Conservation (phyloP, 2,329 filamentous ascomycete species). For the Cladosporium phlei region DNA sequence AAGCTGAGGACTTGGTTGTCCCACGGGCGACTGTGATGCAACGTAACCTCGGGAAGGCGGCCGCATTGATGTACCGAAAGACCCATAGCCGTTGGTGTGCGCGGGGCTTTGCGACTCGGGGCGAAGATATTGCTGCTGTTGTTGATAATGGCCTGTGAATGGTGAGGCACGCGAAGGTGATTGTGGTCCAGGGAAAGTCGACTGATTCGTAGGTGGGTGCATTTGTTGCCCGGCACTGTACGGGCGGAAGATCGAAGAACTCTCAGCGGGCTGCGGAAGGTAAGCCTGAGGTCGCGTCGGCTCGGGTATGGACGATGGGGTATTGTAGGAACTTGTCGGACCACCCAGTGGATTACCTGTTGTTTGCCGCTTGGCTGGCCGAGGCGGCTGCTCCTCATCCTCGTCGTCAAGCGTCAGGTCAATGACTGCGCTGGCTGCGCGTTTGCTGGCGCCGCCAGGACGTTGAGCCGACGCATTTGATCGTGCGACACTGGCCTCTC, state of each 20-base stretch:
- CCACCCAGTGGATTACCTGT: slow-evolving; percentile 17
- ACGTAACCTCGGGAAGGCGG: slow-evolving; percentile 2
- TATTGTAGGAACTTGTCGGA: slow-evolving; percentile 13
- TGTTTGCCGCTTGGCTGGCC: slow-evolving; percentile 30
- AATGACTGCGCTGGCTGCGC: slow-evolving; percentile 39
- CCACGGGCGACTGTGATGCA: slow-evolving; percentile 3
- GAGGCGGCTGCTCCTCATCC: slow-evolving; percentile 35
- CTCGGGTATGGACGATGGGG: slow-evolving; percentile 10
- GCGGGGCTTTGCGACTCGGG: slow-evolving; percentile 4
- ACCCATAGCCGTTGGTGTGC: background rate
- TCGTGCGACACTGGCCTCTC: slow-evolving; percentile 36
- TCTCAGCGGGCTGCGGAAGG: slow-evolving; percentile 11
- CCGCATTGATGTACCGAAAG: slow-evolving; percentile 1
- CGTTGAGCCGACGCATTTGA: slow-evolving; percentile 28
- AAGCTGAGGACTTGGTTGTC: background rate
- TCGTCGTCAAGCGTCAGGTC: slow-evolving; percentile 47
- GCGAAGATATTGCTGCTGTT: background rate
- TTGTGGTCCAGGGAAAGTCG: slow-evolving; percentile 9
- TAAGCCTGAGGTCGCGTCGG: slow-evolving; percentile 9
- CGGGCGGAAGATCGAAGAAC: slow-evolving; percentile 1
- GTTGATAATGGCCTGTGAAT: background rate
- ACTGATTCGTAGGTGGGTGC: slow-evolving; percentile 1
- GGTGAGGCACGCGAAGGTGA: slow-evolving; percentile 7
- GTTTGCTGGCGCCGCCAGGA: slow-evolving; percentile 38
- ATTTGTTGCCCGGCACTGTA: slow-evolving; percentile 8